A percentile compares a stretch with the other conserved stretches of the same genome.
These are phyloP conservation scores for Phytopythium montanum DNA, from an alignment of 352 stramenopile genomes.

Conservation along the genomic window DNA sequence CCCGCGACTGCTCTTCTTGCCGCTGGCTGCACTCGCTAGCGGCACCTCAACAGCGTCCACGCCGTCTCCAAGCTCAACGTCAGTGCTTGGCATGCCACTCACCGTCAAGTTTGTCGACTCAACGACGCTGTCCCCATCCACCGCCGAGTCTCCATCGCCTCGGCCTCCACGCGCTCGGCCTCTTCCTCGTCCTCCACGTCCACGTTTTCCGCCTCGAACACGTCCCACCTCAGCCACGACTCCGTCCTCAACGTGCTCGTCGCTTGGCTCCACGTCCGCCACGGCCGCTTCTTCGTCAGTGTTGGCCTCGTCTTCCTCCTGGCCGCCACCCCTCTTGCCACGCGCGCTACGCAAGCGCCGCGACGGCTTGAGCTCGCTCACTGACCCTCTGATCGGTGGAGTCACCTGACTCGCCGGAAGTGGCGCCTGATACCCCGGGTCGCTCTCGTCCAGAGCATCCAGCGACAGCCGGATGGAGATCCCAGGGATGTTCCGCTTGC, in stretches of 20 bases:
- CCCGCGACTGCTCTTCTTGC: neutral
- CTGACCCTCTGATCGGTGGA: conserved; percentile 16
- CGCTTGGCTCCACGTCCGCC: conserved; percentile 6
- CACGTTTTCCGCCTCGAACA: conserved; percentile 19
- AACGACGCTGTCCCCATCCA: neutral
- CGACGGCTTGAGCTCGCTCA: neutral
- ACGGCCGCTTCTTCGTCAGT: conserved; percentile 1
- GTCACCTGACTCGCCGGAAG: conserved; percentile 58
- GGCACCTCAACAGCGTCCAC: neutral
- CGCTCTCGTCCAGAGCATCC: conserved; percentile 46
- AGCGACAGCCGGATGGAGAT: conserved; percentile 78
- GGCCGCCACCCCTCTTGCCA: conserved; percentile 1
- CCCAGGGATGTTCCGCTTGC: conserved; percentile 60
- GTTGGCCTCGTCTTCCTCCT: conserved; percentile 8
- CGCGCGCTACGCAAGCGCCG: conserved; percentile 12
- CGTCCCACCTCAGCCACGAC: conserved; percentile 12
- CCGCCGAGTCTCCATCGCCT: conserved; percentile 14
- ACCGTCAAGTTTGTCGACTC: neutral
- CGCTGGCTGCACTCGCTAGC: neutral
- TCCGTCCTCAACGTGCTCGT: conserved; percentile 9
- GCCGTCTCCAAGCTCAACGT: neutral
- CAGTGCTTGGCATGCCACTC: neutral
- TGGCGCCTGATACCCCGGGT: conserved; percentile 71
- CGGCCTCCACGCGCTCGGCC: conserved; percentile 29
- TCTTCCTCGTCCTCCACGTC: conserved; percentile 13